These are phyloP conservation scores for Lineolata rhizophorae DNA, from an alignment of 495 filamentous ascomycete genomes.

Conservation along the genomic window DNA sequence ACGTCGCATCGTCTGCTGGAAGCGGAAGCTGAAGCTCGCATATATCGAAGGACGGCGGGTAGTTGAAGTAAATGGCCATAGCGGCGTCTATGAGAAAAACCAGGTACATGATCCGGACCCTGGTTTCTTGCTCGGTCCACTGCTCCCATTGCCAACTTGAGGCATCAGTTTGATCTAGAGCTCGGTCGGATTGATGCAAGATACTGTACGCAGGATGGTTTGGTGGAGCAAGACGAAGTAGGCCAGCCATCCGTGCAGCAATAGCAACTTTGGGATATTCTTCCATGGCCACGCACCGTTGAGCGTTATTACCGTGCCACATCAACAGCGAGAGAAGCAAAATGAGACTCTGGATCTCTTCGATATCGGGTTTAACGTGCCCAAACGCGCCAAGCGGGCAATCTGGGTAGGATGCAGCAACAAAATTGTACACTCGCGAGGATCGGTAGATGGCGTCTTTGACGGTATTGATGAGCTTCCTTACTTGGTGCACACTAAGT, in stretches of 20 bases:
- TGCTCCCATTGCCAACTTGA: slow-evolving; percentile 31
- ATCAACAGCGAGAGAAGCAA: slow-evolving; percentile 32
- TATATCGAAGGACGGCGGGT: slow-evolving; percentile 29
- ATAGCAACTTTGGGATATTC: slow-evolving; percentile 28
- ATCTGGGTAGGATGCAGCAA: too few species aligned
- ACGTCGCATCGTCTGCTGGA: slow-evolving; percentile 43
- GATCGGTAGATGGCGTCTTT: slow-evolving; percentile 26
- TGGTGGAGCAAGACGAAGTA: slow-evolving; percentile 22
- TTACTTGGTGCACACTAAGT: slow-evolving; percentile 27
- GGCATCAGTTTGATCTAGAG: slow-evolving; percentile 16
- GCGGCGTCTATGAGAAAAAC: slow-evolving; percentile 35
- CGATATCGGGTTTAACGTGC: slow-evolving; percentile 22
- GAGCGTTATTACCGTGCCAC: slow-evolving; percentile 39
- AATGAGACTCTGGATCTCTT: slow-evolving; percentile 37
- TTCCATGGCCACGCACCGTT: slow-evolving; percentile 30
- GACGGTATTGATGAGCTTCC: slow-evolving; percentile 34
- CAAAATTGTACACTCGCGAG: slow-evolving; percentile 26
- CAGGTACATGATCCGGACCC: slow-evolving; percentile 35
- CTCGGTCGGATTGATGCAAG: slow-evolving; percentile 15
- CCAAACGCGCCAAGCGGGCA: slow-evolving; percentile 10
- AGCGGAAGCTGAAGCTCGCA: slow-evolving; percentile 35
- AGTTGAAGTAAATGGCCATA: slow-evolving; percentile 43
- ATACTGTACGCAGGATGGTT: slow-evolving; percentile 16
- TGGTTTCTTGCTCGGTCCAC: slow-evolving; percentile 49
- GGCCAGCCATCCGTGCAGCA: slow-evolving; percentile 25